Conservation (phyloP, 805 yeast genomes). For the Saturnispora sanitii region DNA sequence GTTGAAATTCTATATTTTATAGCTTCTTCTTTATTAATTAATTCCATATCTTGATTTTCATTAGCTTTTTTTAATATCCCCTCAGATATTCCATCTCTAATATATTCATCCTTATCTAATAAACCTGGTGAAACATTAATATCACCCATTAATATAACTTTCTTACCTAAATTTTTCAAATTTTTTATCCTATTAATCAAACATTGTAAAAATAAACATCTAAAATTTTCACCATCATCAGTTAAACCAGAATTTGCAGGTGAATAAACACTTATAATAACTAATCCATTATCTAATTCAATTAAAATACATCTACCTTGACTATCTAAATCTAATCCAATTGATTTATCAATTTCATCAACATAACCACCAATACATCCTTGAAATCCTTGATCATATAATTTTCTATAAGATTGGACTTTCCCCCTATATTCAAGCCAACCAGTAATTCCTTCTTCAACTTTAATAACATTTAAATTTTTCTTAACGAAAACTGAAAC, state of each 20-base stretch:
- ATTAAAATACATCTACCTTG: conserved; percentile 78
- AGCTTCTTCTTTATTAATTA: conserved; percentile 24
- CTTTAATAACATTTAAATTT: conserved; percentile 53
- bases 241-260: conserved; percentile 82
- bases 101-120: conserved; percentile 71
- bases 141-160: conserved; percentile 81
- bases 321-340: conserved; percentile 43
- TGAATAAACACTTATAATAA: conserved; percentile 65
- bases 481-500: conserved; percentile 72
- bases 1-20: conserved; percentile 30
- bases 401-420: conserved; percentile 19
- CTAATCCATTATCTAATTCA: conserved; percentile 56
- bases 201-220: conserved; percentile 47
- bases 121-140: conserved; percentile 72
- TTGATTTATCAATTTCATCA: conserved; percentile 25
- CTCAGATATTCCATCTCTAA: conserved; percentile 36
- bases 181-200: conserved; percentile 53
- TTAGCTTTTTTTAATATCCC: conserved; percentile 22
- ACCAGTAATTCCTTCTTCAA: conserved; percentile 92
- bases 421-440: conserved; percentile 24
- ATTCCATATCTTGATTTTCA: conserved; percentile 25
- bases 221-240: conserved; percentile 51
- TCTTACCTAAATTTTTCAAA: conserved; percentile 47
- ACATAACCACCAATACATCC: conserved; percentile 68
- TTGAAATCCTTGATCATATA: conserved; percentile 8